Evolutionary conservation across 768 basidiomycete genomes (phyloP).

Genomic region (Trametes punicea): DNA sequence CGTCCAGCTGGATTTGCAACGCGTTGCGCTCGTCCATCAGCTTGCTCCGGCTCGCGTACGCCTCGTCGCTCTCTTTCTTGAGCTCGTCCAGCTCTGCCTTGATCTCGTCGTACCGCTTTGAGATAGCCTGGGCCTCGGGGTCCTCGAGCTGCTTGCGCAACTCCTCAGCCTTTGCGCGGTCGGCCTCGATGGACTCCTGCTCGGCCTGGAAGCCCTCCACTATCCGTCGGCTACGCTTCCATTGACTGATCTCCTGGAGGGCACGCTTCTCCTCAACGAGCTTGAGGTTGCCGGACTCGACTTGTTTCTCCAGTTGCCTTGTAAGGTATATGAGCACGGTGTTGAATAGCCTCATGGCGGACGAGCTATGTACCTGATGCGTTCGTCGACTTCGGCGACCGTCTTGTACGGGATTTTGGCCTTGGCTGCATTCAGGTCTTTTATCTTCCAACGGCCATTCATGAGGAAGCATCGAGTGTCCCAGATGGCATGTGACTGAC

Average conservation of each 20-base stretch:
- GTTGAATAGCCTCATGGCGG: conserved; percentile 2
- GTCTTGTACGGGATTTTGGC: conserved; percentile 77
- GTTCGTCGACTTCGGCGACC: conserved; percentile 81
- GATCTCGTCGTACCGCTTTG: conserved; percentile 78
- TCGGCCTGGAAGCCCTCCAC: conserved; percentile 81
- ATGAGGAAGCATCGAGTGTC: not conserved
- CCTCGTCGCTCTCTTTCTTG: conserved; percentile 84
- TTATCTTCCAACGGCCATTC: conserved; percentile 49
- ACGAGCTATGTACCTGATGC: conserved; percentile 62
- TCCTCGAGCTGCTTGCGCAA: conserved; percentile 85
- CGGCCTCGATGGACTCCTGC: conserved; percentile 78
- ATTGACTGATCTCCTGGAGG: conserved; percentile 79
- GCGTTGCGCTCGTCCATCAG: conserved; percentile 85
- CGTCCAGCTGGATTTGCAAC: conserved; percentile 65
- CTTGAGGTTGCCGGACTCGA: conserved; percentile 90
- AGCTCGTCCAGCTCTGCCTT: conserved; percentile 82
- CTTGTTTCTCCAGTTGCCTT: conserved; percentile 82
- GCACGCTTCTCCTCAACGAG: conserved; percentile 95
- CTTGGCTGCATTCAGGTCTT: conserved; percentile 81
- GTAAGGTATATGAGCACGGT: conserved; percentile 14
- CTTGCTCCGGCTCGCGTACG: conserved; percentile 73
- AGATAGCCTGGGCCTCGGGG: conserved; percentile 78
- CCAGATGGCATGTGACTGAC: conserved; percentile 35
- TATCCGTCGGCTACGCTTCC: conserved; percentile 64
- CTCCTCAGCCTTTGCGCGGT: conserved; percentile 71